Conservation (phyloP, 192 early-diverging fungal genomes). For the Backusella luteola region DNA sequence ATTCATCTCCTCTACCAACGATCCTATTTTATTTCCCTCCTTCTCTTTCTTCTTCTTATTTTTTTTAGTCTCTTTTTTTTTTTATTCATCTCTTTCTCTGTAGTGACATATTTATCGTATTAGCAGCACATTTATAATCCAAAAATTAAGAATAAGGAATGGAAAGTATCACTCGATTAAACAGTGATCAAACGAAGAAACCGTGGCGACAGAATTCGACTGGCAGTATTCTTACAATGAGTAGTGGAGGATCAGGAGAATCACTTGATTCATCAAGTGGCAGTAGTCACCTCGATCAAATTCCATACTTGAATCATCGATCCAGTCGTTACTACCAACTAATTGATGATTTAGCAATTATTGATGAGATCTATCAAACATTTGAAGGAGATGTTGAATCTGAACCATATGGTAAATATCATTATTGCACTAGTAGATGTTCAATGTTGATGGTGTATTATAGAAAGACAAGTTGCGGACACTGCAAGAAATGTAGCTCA, state of each 20-base stretch:
- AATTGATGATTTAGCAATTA: slow-evolving; percentile 13
- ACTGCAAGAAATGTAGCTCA: slow-evolving; percentile 18
- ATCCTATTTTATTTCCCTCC: background rate
- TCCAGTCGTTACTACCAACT: slow-evolving; percentile 3
- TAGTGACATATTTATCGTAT: no score
- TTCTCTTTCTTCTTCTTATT: background rate
- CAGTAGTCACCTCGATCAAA: background rate
- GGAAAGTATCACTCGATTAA: background rate
- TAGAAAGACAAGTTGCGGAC: slow-evolving; percentile 18
- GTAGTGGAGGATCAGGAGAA: background rate
- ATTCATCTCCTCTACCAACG: background rate
- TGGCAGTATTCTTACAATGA: background rate
- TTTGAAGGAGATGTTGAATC: slow-evolving; percentile 4
- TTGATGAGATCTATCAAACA: slow-evolving; percentile 15
- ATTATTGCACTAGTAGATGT: background rate
- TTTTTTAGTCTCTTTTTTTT: background rate
- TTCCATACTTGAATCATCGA: background rate
- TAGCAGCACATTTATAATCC: background rate
- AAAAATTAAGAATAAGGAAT: background rate
- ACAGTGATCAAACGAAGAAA: background rate
- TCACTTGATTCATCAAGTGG: background rate
- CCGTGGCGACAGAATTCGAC: background rate
- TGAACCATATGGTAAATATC: slow-evolving; percentile 8
- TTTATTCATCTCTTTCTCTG: background rate
- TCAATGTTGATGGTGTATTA: background rate